A percentile compares a stretch with the other conserved stretches of the same genome.
Evolutionary conservation across 2,329 filamentous ascomycete species (phyloP).

Genomic region (Pseudocercospora musae): DNA sequence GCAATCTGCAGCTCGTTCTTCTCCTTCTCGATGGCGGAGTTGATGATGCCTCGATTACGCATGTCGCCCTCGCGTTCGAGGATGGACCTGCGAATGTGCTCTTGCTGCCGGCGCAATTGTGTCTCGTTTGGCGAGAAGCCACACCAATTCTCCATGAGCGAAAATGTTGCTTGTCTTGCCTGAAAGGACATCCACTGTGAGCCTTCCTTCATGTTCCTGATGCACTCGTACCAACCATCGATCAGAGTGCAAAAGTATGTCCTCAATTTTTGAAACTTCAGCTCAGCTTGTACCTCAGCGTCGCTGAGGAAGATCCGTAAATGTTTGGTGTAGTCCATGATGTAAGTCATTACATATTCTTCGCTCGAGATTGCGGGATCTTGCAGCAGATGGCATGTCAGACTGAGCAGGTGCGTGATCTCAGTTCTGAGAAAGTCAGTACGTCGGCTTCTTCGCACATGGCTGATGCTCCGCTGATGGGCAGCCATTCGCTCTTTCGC

Average conservation of each 20-base stretch:
- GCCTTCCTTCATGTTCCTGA: conserved; percentile 79
- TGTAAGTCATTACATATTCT: conserved; percentile 77
- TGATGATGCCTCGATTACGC: conserved; percentile 72
- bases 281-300: conserved; percentile 88
- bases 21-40: conserved; percentile 93
- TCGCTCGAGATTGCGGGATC: conserved; percentile 74
- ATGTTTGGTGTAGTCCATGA: conserved; percentile 86
- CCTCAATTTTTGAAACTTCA: conserved; percentile 86
- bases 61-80: conserved; percentile 72
- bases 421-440: conserved; percentile 88
- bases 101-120: conserved; percentile 77
- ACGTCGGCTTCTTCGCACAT: conserved; percentile 73
- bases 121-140: conserved; percentile 89
- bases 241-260: conserved; percentile 92
- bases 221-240: conserved; percentile 87
- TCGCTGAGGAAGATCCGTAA: conserved; percentile 93
- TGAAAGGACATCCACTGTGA: conserved; percentile 97
- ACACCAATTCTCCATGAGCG: conserved; percentile 98
- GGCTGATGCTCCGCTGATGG: conserved; percentile 82
- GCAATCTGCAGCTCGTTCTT: conserved; percentile 88
- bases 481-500: conserved; percentile 71
- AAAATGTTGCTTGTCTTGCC: conserved; percentile 88
- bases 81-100: conserved; percentile 80
- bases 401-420: conserved; percentile 91
- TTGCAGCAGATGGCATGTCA: conserved; percentile 85